Base-by-base conservation (phyloP, 2,329 filamentous ascomycete genomes). In the Colletotrichum sp. region DNA sequence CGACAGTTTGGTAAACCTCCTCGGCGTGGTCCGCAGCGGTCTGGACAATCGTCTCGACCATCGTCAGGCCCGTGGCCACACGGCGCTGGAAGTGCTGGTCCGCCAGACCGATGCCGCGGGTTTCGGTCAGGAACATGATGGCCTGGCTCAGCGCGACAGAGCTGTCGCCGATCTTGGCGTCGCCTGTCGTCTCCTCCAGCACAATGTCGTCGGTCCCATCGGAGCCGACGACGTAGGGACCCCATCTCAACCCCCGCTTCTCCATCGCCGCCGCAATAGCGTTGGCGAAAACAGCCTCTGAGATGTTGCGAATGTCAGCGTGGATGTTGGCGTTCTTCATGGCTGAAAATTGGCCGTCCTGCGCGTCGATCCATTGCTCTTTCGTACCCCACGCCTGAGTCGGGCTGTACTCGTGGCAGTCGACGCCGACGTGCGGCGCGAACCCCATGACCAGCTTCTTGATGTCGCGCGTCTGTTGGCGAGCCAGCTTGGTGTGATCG, bases 291-390 rank as follows among this genome's bases (percentile, higher is more conserved):
- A 84, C 13, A 22, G 78, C 62, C 55, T 84, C 82, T 0, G 82
- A 81, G 5, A 84, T 39, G 4, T 77, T 70, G 9, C 82, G 79
- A 13, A 84, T 83, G 18, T 78, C 74, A 10, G 75, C 39, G 65
- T 84, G 77, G 58, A 84, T 83, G 8, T 84, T 84, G 6, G 83
- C 66, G 28, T 84, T 84, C 77, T 84, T 84, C 3, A 82, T 82
- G 1, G 82, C 82, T 0, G 82, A 82, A 60, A 82, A 84, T 2
- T 82, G 78, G 1, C 80, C 81, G 48, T 84, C 82, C 1, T 81
- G 75, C 2, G 78, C 80, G 8, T 77, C 76, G 13, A 80, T 71
- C 74, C 76, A 78, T 8, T 83, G 81, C 30, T 74, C 71, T 5
- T 79, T 74, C 0, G 76, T 75, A 1, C 81, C 82, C 8, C 27